Evolutionary conservation across 73 alveolate species (phyloP), one percentile per base, ranked within the genome.

Genomic region (Loxodes magnus): DNA sequence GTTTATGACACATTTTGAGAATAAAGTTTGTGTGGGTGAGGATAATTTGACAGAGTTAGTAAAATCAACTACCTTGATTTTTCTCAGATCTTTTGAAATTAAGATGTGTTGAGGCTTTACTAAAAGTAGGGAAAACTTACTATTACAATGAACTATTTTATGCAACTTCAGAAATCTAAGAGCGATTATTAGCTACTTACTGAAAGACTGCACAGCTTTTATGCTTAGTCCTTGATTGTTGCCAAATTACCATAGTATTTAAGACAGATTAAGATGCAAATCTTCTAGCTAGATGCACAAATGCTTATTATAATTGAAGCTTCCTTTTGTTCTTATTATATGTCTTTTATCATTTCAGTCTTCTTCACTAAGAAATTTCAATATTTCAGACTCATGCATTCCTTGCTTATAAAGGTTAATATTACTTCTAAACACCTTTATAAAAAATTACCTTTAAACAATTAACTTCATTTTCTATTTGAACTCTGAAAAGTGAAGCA

Each of bases 21-120:
- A 79, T 33, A 85, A 59, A 60, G 79, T 61, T 41, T 85, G 88
- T 7, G 84, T 78, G 19, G 76, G 52, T 5, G 61, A 57, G 19
- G 67, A 90, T 5, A 51, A 58, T 22, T 61, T 16, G 27, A 85
- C 35, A 10, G 92, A 84, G 20, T 77, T 75, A 25, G 93, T 93
- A 59, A 85, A 85, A 65, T 85, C 96, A 31, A 83, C 62, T 2
- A 85, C 69, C 56, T 80, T 85, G 2, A 85, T 62, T 37, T 67
- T 74, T 52, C 79, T 52, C 0, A 73, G 46, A 56, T 85, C 91
- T 7, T 62, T 48, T 4, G 78, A 55, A 2, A 76, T 83, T 65
- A 85, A 28, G 21, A 85, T 80, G 46, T 85, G 79, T 39, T 85
- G 91, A 10, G 94, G 94, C 39, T 80, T 81, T 15, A 86, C 67